phyloP scores from a whole-genome alignment of 306 rosid species.

The Aeschynomene evenia region DNA sequence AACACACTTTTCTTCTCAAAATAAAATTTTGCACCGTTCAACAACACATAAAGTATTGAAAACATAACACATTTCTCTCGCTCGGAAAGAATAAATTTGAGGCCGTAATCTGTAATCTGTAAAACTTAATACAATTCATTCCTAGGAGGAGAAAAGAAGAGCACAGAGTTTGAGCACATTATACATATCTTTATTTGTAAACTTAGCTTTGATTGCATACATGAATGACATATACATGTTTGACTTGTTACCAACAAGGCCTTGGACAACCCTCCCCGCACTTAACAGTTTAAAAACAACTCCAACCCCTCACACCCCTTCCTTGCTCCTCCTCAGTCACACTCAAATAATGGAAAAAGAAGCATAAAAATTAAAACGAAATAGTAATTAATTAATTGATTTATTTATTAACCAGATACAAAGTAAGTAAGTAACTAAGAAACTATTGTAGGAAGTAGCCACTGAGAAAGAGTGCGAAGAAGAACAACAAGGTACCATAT shows the following conservation, averaged over 20 bases:
- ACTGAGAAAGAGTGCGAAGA: conserved; percentile 73
- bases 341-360: not conserved
- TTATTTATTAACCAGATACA: not conserved
- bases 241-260: not conserved
- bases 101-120: not conserved
- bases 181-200: not conserved
- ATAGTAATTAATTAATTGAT: not conserved
- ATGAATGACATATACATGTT: conserved; percentile 1
- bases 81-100: not conserved
- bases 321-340: not conserved
- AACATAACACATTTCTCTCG: too few relatives aligned
- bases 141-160: not conserved
- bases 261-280: not conserved
- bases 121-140: not conserved
- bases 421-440: not conserved
- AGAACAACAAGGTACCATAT: conserved; percentile 69
- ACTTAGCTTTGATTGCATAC: not conserved
- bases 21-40: not conserved
- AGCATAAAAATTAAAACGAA: not conserved
- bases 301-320: not conserved
- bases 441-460: conserved; percentile 88
- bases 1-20: not conserved
- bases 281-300: not conserved
- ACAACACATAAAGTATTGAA: too few relatives aligned
- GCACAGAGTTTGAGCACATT: not conserved